phyloP scores from a whole-genome alignment of 768 basidiomycete species.

The Suillus variegatus region DNA sequence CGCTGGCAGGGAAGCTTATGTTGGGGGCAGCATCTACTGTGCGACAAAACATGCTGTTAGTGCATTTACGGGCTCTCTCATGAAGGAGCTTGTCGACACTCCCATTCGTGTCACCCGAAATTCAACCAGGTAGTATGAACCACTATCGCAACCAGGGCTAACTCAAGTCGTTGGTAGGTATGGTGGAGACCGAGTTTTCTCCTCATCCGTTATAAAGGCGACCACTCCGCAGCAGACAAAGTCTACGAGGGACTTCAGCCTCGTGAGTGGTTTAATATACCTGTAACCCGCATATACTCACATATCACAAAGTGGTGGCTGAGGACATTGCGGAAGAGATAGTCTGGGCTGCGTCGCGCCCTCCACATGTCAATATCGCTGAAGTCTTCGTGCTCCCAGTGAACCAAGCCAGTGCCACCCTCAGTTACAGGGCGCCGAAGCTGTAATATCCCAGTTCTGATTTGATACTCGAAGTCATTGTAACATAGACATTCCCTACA shows the following conservation, averaged over 20 bases:
- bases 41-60: constrained; percentile 88
- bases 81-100: constrained; percentile 89
- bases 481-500: neutral
- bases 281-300: constrained; percentile 10
- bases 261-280: constrained; percentile 48
- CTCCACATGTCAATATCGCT: constrained; percentile 90
- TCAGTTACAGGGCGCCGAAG: constrained; percentile 54
- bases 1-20: constrained; percentile 85
- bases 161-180: constrained; percentile 43
- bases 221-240: constrained; percentile 77
- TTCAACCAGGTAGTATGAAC: constrained; percentile 75
- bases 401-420: constrained; percentile 72
- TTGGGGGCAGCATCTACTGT: constrained; percentile 90
- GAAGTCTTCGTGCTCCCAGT: constrained; percentile 78
- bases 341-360: constrained; percentile 92
- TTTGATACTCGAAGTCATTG: neutral
- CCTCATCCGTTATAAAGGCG: constrained; percentile 87
- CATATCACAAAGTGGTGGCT: constrained; percentile 56
- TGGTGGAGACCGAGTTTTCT: constrained; percentile 94
- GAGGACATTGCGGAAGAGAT: constrained; percentile 97
- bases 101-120: constrained; percentile 92
- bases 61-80: constrained; percentile 81
- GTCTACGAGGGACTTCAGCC: constrained; percentile 91
- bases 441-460: constrained; percentile 14
- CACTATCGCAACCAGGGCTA: constrained; percentile 11